Percentiles rank a stretch among this genome's conserved stretches.
Evolutionary conservation across 768 basidiomycete genomes (phyloP).

Genomic region (Phylloporus scabripes): DNA sequence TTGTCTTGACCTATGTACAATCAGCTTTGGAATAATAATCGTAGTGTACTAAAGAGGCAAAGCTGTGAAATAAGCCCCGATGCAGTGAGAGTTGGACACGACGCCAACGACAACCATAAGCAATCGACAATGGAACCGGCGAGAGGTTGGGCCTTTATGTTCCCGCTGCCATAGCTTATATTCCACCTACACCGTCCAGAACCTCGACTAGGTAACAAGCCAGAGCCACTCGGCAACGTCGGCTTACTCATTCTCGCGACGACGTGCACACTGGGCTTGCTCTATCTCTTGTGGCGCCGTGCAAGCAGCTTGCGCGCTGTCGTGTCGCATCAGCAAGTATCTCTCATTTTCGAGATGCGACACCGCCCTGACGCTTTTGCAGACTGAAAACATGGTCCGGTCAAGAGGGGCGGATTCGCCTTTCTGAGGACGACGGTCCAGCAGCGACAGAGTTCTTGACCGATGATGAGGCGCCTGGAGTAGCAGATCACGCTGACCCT

Average conservation of each 20-base stretch:
- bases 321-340: conserved; percentile 57
- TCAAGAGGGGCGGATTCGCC: conserved; percentile 54
- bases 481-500: conserved; percentile 28
- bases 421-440: conserved; percentile 68
- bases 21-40: no score
- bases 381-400: conserved; percentile 56
- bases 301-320: conserved; percentile 50
- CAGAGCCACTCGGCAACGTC: conserved; percentile 58
- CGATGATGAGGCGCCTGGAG: conserved; percentile 45
- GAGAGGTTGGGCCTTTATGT: conserved; percentile 14
- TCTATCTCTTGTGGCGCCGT: conserved; percentile 62
- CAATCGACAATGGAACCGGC: conserved; percentile 18
- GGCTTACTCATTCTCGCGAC: conserved; percentile 52
- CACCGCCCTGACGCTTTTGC: conserved; percentile 1
- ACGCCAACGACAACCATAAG: neutral
- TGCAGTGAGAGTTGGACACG: neutral
- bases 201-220: conserved; percentile 54
- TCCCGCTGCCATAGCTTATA: neutral
- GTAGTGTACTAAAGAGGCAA: neutral
- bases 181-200: conserved; percentile 33
- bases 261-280: conserved; percentile 47
- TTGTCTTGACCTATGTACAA: neutral
- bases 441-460: conserved; percentile 63
- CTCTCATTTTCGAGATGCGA: neutral
- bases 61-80: neutral